These are phyloP conservation scores for Chaetomiaceae sp. DNA, from an alignment of 2,329 filamentous ascomycete genomes.

Conservation along the genomic window DNA sequence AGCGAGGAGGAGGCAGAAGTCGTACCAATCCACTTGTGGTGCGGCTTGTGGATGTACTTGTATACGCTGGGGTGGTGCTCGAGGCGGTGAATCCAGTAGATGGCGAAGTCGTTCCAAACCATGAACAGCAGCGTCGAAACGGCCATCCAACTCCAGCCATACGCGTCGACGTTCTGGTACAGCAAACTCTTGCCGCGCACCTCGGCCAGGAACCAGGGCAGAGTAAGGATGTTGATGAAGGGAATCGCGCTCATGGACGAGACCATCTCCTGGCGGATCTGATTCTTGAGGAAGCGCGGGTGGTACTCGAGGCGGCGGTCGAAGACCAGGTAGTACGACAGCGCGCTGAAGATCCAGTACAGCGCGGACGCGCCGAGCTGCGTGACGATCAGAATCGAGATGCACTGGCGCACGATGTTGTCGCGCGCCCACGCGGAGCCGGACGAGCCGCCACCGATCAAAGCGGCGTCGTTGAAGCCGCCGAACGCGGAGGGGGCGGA, in stretches of 20 bases:
- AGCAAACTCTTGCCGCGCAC: constrained; percentile 41
- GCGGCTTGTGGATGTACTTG: constrained; percentile 43
- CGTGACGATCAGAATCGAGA: constrained; percentile 35
- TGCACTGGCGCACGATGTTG: constrained; percentile 35
- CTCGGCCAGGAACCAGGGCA: constrained; percentile 41
- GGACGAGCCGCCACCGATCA: constrained; percentile 2
- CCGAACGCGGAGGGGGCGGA: constrained; percentile 1
- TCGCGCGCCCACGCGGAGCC: constrained; percentile 35
- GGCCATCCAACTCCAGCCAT: constrained; percentile 35
- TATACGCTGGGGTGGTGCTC: constrained; percentile 42
- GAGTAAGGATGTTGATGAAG: constrained; percentile 39
- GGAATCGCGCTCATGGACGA: constrained; percentile 39
- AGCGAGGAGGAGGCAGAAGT: constrained; percentile 3
- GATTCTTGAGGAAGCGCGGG: constrained; percentile 43
- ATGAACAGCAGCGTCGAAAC: constrained; percentile 37
- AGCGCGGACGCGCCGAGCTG: constrained; percentile 31
- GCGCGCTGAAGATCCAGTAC: constrained; percentile 61
- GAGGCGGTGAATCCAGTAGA: constrained; percentile 43
- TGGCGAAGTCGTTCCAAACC: constrained; percentile 40
- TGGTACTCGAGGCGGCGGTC: constrained; percentile 41
- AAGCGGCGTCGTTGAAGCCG: constrained; percentile 11
- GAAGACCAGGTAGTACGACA: constrained; percentile 66
- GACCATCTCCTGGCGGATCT: constrained; percentile 38
- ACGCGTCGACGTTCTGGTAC: constrained; percentile 35
- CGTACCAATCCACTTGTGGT: constrained; percentile 44